These are phyloP conservation scores for Xerocomellus intermedius DNA, from an alignment of 768 basidiomycete genomes.

Conservation along the genomic window DNA sequence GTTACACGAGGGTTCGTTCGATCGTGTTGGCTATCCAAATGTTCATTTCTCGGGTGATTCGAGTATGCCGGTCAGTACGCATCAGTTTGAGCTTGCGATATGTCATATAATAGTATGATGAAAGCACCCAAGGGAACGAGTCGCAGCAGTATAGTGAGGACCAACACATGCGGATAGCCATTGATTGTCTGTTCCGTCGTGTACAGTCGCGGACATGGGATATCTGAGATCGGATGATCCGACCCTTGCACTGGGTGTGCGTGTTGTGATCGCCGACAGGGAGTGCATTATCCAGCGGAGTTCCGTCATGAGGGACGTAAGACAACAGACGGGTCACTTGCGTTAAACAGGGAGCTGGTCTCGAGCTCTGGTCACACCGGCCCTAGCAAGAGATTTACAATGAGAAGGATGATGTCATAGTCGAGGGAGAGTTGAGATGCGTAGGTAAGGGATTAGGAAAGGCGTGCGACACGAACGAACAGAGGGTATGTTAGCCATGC, in stretches of 20 bases:
- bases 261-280: conserved; percentile 23
- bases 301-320: conserved; percentile 11
- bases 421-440: neutral
- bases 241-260: neutral
- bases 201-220: conserved; percentile 6
- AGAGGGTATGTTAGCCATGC: conserved; percentile 3
- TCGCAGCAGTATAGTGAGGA: neutral
- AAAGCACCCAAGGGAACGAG: neutral
- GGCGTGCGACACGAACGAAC: neutral
- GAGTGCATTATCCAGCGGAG: neutral
- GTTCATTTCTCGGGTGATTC: neutral
- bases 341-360: neutral
- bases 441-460: neutral
- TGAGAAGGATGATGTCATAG: conserved; percentile 1
- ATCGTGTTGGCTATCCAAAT: neutral
- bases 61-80: neutral
- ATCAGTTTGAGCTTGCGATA: neutral
- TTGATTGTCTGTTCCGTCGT: conserved; percentile 2
- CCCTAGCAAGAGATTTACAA: neutral
- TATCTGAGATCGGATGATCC: conserved; percentile 3
- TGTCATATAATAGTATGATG: neutral
- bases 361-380: neutral
- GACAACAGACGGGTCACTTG: conserved; percentile 3
- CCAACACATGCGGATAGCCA: neutral
- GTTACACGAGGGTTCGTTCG: neutral